Evolutionary conservation across 2,329 filamentous ascomycete genomes (phyloP).

Genomic region (Ambrosiella cleistominuta): DNA sequence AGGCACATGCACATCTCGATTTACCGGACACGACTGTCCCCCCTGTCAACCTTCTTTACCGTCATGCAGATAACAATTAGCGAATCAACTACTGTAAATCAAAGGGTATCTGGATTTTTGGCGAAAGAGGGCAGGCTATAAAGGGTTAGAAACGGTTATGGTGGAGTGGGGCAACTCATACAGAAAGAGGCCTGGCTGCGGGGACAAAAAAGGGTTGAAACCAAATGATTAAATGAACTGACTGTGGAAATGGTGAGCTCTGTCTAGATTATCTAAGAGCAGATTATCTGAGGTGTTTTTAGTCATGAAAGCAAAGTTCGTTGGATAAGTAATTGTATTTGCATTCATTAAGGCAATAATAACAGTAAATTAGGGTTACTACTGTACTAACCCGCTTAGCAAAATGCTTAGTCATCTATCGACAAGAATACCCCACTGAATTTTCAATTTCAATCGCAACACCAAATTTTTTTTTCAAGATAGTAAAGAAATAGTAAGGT

Average conservation of each 20-base stretch:
- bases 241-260: not conserved
- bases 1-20: not conserved
- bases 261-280: not conserved
- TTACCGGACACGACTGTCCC: not conserved
- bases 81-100: not conserved
- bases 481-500: not conserved
- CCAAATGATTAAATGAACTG: not conserved
- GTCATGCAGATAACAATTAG: not conserved
- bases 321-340: too few relatives aligned
- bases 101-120: not conserved
- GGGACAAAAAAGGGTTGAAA: not conserved
- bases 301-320: too few relatives aligned
- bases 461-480: constrained; percentile 8
- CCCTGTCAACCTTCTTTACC: not conserved
- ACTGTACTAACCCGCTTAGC: not conserved
- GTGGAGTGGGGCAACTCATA: not conserved
- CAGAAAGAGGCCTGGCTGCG: not conserved
- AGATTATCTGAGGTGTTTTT: not conserved
- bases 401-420: constrained; percentile 12
- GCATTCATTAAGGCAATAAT: too few relatives aligned
- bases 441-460: constrained; percentile 10
- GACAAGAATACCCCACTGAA: constrained; percentile 10
- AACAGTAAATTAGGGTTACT: not conserved
- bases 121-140: not conserved
- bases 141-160: not conserved